Conservation (phyloP, 2,329 filamentous ascomycete genomes). For the Colletotrichum destructivum region DNA sequence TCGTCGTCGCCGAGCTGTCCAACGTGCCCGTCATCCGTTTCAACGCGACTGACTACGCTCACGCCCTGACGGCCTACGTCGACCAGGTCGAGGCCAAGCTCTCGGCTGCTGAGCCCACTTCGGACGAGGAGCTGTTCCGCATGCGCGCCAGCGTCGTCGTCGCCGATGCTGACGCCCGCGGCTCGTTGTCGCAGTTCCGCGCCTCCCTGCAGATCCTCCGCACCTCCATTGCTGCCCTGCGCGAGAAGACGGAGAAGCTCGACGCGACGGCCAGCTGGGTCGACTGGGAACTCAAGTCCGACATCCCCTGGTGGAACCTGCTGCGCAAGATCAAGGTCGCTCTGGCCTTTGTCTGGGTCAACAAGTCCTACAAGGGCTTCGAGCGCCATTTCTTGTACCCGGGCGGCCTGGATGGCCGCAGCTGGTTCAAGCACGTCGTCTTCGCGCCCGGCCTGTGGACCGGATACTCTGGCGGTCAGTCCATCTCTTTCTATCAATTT, state of each 20-base stretch:
- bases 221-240: constrained; percentile 55
- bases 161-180: constrained; percentile 45
- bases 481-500: neutral
- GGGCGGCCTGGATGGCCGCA: constrained; percentile 81
- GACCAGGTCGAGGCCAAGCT: constrained; percentile 66
- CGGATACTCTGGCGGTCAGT: constrained; percentile 84
- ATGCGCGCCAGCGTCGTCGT: constrained; percentile 43
- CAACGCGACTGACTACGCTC: constrained; percentile 75
- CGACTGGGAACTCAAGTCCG: constrained; percentile 60
- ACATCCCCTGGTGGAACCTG: constrained; percentile 86
- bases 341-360: constrained; percentile 76
- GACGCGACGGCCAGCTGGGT: constrained; percentile 62
- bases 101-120: constrained; percentile 47
- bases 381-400: constrained; percentile 86
- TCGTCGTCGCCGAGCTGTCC: constrained; percentile 73
- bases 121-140: constrained; percentile 49
- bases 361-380: constrained; percentile 86
- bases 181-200: constrained; percentile 58
- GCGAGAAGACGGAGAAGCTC: constrained; percentile 58
- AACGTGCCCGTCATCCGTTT: constrained; percentile 76
- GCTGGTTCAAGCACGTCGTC: constrained; percentile 96
- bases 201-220: constrained; percentile 57
- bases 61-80: constrained; percentile 68
- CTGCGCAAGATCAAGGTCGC: constrained; percentile 77
- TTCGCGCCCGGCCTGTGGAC: constrained; percentile 95